phyloP scores from a whole-genome alignment of 805 yeast genomes.

The Diddensiella transvaalensis region DNA sequence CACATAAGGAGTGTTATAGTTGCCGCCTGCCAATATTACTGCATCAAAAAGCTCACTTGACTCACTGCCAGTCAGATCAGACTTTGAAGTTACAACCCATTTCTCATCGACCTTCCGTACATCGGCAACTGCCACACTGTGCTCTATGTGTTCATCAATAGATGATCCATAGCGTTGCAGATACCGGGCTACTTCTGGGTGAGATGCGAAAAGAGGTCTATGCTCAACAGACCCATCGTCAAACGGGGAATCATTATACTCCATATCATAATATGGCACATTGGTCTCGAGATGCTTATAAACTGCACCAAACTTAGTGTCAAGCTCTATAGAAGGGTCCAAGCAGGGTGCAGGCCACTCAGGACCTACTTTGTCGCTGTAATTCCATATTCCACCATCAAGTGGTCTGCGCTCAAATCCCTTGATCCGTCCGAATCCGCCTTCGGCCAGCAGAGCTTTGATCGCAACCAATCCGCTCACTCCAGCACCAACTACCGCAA shows the following conservation, averaged over 20 bases:
- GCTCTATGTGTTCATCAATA: conserved; percentile 40
- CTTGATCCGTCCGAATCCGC: conserved; percentile 40
- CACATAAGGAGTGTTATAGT: conserved; percentile 55
- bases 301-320: conserved; percentile 52
- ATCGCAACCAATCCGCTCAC: conserved; percentile 69
- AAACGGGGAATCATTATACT: conserved; percentile 52
- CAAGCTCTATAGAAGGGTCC: conserved; percentile 25
- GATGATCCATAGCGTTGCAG: conserved; percentile 51
- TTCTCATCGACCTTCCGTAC: conserved; percentile 34
- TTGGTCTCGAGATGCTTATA: conserved; percentile 70
- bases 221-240: conserved; percentile 31
- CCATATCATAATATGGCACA: conserved; percentile 63
- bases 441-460: conserved; percentile 56
- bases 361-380: conserved; percentile 35
- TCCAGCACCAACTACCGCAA: conserved; percentile 77
- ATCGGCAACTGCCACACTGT: conserved; percentile 47
- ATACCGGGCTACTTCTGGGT: conserved; percentile 60
- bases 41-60: conserved; percentile 47
- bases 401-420: conserved; percentile 55
- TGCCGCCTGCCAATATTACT: conserved; percentile 62
- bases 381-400: conserved; percentile 85
- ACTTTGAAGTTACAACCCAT: conserved; percentile 45
- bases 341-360: conserved; percentile 33
- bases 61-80: conserved; percentile 2
- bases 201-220: conserved; percentile 52